A percentile compares a stretch with the other conserved stretches of the same genome.
phyloP scores from a whole-genome alignment of 2,329 filamentous ascomycete genomes.

The Diaporthe velutina region DNA sequence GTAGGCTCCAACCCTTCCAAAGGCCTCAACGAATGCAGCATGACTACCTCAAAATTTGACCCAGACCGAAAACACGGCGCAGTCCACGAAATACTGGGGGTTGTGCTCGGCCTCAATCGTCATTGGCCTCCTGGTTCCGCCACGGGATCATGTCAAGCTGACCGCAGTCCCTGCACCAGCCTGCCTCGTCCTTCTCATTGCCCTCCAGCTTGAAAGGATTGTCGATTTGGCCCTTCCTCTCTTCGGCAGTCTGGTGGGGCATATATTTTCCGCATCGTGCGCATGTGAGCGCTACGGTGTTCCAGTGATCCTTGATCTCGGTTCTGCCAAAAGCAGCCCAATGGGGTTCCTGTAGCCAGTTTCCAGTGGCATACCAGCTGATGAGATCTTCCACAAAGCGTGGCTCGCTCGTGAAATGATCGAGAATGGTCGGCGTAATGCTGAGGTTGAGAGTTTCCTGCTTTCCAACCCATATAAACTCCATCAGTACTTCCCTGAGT shows the following conservation, averaged over 20 bases:
- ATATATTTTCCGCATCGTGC: neutral
- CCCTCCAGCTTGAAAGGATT: neutral
- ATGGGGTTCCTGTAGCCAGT: fast-evolving
- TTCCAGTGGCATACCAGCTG: fast-evolving
- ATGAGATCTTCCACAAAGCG: neutral
- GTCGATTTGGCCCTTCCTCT: fast-evolving
- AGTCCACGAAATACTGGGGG: too few relatives aligned
- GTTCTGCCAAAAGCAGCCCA: too few relatives aligned
- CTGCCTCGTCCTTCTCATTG: fast-evolving
- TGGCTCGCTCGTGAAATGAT: neutral
- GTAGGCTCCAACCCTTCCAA: too few relatives aligned
- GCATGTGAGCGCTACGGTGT: neutral
- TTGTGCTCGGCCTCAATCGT: too few relatives aligned
- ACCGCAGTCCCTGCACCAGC: neutral
- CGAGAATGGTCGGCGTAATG: too few relatives aligned
- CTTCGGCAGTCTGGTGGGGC: fast-evolving
- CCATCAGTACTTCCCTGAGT: neutral
- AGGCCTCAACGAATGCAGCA: too few relatives aligned
- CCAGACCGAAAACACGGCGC: too few relatives aligned
- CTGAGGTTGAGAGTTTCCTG: too few relatives aligned
- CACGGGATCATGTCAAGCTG: neutral
- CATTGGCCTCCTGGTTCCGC: neutral
- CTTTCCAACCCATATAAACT: neutral
- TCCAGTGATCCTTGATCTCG: too few relatives aligned
- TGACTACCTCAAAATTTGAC: too few relatives aligned